Percentiles rank a stretch among this genome's conserved stretches.
These are phyloP conservation scores for Ophiosphaerella narmari DNA, from an alignment of 2,329 filamentous ascomycete genomes.

Conservation along the genomic window DNA sequence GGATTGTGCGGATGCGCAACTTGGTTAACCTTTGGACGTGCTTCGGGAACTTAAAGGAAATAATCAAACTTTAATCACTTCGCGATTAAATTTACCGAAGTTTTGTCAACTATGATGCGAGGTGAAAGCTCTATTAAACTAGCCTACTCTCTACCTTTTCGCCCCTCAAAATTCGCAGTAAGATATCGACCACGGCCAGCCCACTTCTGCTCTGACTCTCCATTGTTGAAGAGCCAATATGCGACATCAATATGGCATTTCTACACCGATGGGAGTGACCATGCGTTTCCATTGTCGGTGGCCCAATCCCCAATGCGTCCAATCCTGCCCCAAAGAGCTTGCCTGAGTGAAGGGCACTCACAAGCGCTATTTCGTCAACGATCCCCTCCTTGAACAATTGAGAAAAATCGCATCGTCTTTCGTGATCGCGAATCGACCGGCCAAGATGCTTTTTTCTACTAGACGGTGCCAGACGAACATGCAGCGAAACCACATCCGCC, in stretches of 20 bases:
- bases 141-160: too few relatives aligned
- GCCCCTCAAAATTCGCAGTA: background rate
- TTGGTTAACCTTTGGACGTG: too few relatives aligned
- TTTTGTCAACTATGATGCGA: too few relatives aligned
- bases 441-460: constrained; percentile 1
- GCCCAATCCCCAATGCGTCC: constrained; percentile 1
- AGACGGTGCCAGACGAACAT: constrained; percentile 1
- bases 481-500: constrained; percentile 3
- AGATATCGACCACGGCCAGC: constrained; percentile 13
- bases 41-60: too few relatives aligned
- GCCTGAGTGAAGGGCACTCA: constrained; percentile 45
- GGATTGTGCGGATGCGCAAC: too few relatives aligned
- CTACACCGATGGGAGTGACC: background rate
- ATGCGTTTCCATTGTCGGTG: constrained; percentile 3
- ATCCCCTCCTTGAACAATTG: constrained; percentile 54
- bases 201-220: constrained; percentile 1
- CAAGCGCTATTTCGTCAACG: constrained; percentile 53
- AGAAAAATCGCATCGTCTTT: constrained; percentile 41
- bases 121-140: too few relatives aligned
- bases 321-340: constrained; percentile 46
- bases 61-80: too few relatives aligned
- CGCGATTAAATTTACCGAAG: too few relatives aligned
- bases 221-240: constrained; percentile 1
- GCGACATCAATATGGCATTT: background rate
- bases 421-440: background rate